These are phyloP conservation scores for Auricularia sp. DNA, from an alignment of 768 basidiomycete species.

Conservation along the genomic window DNA sequence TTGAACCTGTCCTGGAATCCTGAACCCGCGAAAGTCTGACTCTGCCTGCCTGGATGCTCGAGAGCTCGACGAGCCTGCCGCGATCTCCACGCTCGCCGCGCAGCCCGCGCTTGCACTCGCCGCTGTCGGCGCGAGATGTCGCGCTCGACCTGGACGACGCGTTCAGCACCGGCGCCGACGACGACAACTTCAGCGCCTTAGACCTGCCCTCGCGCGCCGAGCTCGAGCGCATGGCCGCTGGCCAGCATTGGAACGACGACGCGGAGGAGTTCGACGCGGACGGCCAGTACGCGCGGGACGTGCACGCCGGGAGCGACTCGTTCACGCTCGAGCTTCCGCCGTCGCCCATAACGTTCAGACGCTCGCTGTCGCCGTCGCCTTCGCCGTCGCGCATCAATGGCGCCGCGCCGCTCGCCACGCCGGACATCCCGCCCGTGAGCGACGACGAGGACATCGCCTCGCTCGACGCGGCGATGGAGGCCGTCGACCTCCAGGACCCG, in stretches of 20 bases:
- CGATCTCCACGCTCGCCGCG: not conserved
- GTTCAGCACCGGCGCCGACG: not conserved
- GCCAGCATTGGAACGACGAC: conserved; percentile 26
- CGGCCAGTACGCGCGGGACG: conserved; percentile 25
- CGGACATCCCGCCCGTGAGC: not conserved
- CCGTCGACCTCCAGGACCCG: conserved; percentile 1
- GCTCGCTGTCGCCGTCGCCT: conserved; percentile 16
- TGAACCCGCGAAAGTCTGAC: not conserved
- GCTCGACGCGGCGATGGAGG: conserved; percentile 1
- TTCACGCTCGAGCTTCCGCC: conserved; percentile 40
- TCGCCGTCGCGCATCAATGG: conserved; percentile 13
- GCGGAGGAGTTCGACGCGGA: conserved; percentile 19
- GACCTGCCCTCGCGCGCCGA: not conserved
- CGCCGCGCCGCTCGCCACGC: conserved; percentile 5
- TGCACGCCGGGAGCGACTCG: conserved; percentile 44
- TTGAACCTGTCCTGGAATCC: not conserved
- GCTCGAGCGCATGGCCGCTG: not conserved
- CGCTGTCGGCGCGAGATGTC: not conserved
- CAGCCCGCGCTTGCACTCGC: not conserved
- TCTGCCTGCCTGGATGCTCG: not conserved
- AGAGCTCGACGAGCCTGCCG: not conserved
- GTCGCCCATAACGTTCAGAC: conserved; percentile 12
- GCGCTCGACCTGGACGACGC: not conserved
- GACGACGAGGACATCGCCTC: not conserved
- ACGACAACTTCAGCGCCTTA: not conserved